A percentile compares a stretch with the other conserved stretches of the same genome.
These are phyloP conservation scores for Ascochyta pisi DNA, from an alignment of 2,329 filamentous ascomycete genomes.

Conservation along the genomic window DNA sequence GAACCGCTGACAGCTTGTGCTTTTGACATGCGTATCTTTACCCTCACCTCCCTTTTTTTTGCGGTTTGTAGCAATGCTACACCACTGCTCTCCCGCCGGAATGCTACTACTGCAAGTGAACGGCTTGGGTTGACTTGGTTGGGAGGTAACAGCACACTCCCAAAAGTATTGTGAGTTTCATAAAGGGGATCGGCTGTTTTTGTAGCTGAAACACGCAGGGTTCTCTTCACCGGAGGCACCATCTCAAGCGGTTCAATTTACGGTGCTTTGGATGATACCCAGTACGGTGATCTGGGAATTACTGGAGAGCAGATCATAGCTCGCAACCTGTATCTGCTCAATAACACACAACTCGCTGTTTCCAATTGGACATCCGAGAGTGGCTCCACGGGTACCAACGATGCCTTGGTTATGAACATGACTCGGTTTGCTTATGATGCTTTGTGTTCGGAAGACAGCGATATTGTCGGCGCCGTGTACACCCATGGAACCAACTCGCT, in stretches of 20 bases:
- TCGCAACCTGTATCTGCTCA: slow-evolving; percentile 35
- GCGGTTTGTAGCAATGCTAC: neutral
- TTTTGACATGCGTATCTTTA: neutral
- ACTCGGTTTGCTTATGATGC: slow-evolving; percentile 29
- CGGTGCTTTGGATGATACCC: slow-evolving; percentile 39
- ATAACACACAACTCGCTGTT: slow-evolving; percentile 39
- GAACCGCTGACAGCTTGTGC: neutral
- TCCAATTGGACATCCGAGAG: slow-evolving; percentile 35
- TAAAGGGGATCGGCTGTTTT: no score
- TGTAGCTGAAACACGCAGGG: slow-evolving; percentile 16
- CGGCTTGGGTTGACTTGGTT: neutral
- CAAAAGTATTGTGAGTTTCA: neutral
- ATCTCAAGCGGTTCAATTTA: slow-evolving; percentile 36
- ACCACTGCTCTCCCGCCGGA: neutral
- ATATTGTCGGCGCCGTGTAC: slow-evolving; percentile 38
- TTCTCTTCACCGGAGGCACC: slow-evolving; percentile 38
- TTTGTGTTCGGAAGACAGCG: slow-evolving; percentile 36
- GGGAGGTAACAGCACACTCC: neutral
- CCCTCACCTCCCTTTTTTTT: neutral
- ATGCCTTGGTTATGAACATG: slow-evolving; percentile 43
- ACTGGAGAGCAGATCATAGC: slow-evolving; percentile 37
- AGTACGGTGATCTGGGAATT: slow-evolving; percentile 36
- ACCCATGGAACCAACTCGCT: slow-evolving; percentile 41
- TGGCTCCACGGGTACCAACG: slow-evolving; percentile 36
- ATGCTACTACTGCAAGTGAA: neutral